These are phyloP conservation scores for Obba rivulosa DNA, from an alignment of 768 basidiomycete species.

Conservation along the genomic window DNA sequence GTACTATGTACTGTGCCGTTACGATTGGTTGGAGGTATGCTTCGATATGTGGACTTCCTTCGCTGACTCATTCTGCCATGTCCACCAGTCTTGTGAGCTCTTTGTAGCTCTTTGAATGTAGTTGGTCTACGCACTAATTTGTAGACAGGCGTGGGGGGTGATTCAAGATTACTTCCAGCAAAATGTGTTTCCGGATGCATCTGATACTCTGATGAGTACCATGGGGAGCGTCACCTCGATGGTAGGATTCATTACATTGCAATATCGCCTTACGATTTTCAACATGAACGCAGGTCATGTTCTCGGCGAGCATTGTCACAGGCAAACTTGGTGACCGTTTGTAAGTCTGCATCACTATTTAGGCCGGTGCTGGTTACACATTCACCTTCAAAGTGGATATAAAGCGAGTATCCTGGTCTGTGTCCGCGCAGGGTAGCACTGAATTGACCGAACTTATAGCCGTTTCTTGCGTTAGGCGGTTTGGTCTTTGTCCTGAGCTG, in stretches of 20 bases:
- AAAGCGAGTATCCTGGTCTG: conserved; percentile 2
- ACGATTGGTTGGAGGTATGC: conserved; percentile 23
- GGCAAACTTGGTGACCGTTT: conserved; percentile 28
- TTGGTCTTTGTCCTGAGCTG: conserved; percentile 22
- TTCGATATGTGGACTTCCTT: background rate
- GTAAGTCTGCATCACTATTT: conserved; percentile 14
- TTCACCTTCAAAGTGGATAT: conserved; percentile 10
- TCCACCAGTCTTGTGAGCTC: too few relatives aligned
- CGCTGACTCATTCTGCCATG: background rate
- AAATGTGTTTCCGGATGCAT: conserved; percentile 16
- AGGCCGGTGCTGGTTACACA: background rate
- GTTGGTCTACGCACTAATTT: too few relatives aligned
- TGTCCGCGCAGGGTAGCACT: background rate
- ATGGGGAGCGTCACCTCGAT: conserved; percentile 21
- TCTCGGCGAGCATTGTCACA: conserved; percentile 20
- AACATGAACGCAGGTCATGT: conserved; percentile 20
- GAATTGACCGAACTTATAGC: conserved; percentile 10
- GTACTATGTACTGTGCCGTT: conserved; percentile 21
- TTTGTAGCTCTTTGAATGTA: background rate
- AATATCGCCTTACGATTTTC: background rate
- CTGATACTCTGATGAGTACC: conserved; percentile 14
- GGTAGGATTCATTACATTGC: conserved; percentile 8
- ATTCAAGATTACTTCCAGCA: conserved; percentile 27
- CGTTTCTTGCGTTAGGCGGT: conserved; percentile 26
- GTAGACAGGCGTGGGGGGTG: conserved; percentile 26